Evolutionary conservation across 2,329 filamentous ascomycete species (phyloP).

Genomic region (Pseudopyricularia javanii): DNA sequence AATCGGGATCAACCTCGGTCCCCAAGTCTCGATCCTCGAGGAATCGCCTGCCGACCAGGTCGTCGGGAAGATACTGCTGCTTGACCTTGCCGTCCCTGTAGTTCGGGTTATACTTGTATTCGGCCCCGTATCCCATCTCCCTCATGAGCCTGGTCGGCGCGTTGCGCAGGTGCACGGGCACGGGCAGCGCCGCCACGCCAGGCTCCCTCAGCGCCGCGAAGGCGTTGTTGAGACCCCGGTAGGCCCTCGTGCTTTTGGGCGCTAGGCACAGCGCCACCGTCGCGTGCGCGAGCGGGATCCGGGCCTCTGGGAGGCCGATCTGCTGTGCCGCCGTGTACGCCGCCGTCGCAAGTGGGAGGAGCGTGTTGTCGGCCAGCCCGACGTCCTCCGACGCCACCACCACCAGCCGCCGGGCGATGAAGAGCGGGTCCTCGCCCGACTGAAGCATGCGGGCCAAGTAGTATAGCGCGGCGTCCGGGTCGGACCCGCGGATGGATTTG

Average conservation of each 20-base stretch:
- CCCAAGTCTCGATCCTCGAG: slow-evolving; percentile 73
- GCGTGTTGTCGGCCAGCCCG: slow-evolving; percentile 73
- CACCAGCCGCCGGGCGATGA: slow-evolving; percentile 83
- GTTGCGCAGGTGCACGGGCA: slow-evolving; percentile 82
- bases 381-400: slow-evolving; percentile 93
- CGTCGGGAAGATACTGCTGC: slow-evolving; percentile 84
- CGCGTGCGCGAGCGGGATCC: slow-evolving; percentile 83
- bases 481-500: slow-evolving; percentile 81
- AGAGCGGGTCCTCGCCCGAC: slow-evolving; percentile 85
- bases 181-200: slow-evolving; percentile 66
- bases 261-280: slow-evolving; percentile 69
- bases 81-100: slow-evolving; percentile 69
- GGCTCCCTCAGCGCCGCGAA: slow-evolving; percentile 71
- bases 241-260: slow-evolving; percentile 78
- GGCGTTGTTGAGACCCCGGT: slow-evolving; percentile 70
- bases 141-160: slow-evolving; percentile 89
- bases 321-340: slow-evolving; percentile 82
- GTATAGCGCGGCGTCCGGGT: slow-evolving; percentile 81
- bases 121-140: slow-evolving; percentile 76
- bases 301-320: slow-evolving; percentile 88
- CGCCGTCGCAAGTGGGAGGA: slow-evolving; percentile 74
- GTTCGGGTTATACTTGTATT: slow-evolving; percentile 95
- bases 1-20: slow-evolving; percentile 60
- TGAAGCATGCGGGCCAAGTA: slow-evolving; percentile 94
- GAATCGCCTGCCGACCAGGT: slow-evolving; percentile 58